phyloP scores from a whole-genome alignment of 2,329 filamentous ascomycete genomes.

The Colletotrichum sp. region DNA sequence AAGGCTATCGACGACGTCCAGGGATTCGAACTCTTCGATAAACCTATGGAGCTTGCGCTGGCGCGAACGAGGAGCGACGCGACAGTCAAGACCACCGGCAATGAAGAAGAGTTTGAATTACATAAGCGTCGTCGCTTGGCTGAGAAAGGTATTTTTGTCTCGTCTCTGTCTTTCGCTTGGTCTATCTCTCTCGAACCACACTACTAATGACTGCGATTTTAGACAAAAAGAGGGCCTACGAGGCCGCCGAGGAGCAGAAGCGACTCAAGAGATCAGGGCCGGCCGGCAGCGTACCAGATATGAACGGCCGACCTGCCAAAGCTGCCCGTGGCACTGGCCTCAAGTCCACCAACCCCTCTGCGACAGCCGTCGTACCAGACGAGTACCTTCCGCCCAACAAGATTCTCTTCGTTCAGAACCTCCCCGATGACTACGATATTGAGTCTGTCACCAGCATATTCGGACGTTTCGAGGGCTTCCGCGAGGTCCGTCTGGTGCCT shows the following conservation, averaged over 20 bases:
- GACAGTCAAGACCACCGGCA: constrained; percentile 76
- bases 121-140: constrained; percentile 85
- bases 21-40: constrained; percentile 91
- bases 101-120: constrained; percentile 79
- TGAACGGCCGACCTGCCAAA: constrained; percentile 67
- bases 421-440: constrained; percentile 85
- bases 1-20: constrained; percentile 87
- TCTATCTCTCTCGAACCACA: neutral
- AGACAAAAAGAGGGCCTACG: constrained; percentile 81
- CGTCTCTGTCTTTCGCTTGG: neutral
- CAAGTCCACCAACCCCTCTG: constrained; percentile 73
- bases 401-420: constrained; percentile 90
- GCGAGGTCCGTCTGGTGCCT: constrained; percentile 88
- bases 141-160: constrained; percentile 74
- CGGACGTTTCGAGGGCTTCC: constrained; percentile 89
- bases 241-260: constrained; percentile 79
- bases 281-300: constrained; percentile 46
- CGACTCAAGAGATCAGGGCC: constrained; percentile 68
- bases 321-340: constrained; percentile 73
- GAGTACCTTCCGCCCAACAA: constrained; percentile 98
- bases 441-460: constrained; percentile 83
- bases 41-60: constrained; percentile 84
- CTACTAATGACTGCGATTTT: neutral
- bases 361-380: constrained; percentile 83
- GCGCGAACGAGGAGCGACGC: constrained; percentile 88